Evolutionary conservation across 306 rosid species (phyloP), one percentile per base, ranked within the genome.

Genomic region (Sechiopsis laciniata): DNA sequence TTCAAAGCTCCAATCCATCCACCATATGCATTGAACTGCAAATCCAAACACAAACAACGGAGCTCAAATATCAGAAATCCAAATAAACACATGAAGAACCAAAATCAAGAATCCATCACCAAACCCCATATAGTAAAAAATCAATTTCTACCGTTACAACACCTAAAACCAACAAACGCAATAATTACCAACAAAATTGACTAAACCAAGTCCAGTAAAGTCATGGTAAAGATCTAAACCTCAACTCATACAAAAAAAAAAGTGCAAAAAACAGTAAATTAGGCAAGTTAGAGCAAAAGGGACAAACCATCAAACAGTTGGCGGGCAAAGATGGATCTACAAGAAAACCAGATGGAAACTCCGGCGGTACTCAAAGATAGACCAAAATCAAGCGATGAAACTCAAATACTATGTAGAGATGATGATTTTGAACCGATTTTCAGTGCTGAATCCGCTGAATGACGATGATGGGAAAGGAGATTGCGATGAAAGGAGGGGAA

Each of bases 1-100:
- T 64, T 37, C 4, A 29, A 75, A 75, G 52, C 78, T 40, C 35
- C 78, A 51, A n/a, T 6, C 37, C 63, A 29, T 75, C 73, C 50
- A 75, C 73, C 6, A 9, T 35, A 20, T 52, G n/a, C 53, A 37
- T 52, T 42, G 11, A 64, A 64, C 78, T 75, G 78, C n/a, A 62
- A 52, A 64, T 63, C 32, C 12, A 52, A 75, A 51, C 24, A 37
- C 24, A 37, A n/a, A 64, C 24, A 64, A 13, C 21, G 29, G 7
- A 70, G 15, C 52, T 50, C 56, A 26, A 70, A 52, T 15, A 57
- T 15, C 46, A 19, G 57, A 42, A 73, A 73, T 3, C 26, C 15
- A 17, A 73, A 55, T 9, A 35, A 13, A 56, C 21, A 56, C 20
- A 56, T 21, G 19, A 51, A 56, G 54, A 56, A 55, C 14, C 66